Evolutionary conservation across 352 stramenopile genomes (phyloP).

Genomic region (Achlya hypogyna): DNA sequence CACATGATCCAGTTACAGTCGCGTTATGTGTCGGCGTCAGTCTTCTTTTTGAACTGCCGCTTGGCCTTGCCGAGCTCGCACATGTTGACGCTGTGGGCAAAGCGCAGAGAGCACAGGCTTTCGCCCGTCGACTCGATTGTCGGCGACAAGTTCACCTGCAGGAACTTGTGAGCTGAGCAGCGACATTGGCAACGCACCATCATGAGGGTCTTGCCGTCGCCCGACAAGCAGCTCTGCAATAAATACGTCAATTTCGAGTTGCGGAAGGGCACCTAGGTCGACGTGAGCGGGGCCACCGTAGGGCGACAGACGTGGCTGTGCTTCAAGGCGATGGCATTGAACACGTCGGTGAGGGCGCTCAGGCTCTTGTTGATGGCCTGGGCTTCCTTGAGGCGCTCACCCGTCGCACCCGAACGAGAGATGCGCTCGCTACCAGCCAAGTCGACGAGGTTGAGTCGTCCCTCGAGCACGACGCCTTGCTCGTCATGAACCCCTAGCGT

Average conservation of each 20-base stretch:
- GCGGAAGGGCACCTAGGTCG: slow-evolving; percentile 87
- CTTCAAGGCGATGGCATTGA: slow-evolving; percentile 94
- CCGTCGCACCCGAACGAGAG: slow-evolving; percentile 78
- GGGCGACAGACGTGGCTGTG: slow-evolving; percentile 77
- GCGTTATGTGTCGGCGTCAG: slow-evolving; percentile 24
- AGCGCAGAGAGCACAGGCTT: slow-evolving; percentile 96
- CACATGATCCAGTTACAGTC: background rate
- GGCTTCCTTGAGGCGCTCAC: slow-evolving; percentile 92
- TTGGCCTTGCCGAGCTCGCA: slow-evolving; percentile 96
- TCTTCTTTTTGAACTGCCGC: slow-evolving; percentile 76
- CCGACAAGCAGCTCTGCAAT: slow-evolving; percentile 94
- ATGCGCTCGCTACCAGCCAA: slow-evolving; percentile 73
- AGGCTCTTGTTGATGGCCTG: slow-evolving; percentile 99
- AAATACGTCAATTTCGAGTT: slow-evolving; percentile 99
- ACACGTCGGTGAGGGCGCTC: slow-evolving; percentile 97
- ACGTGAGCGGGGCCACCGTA: background rate
- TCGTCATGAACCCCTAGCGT: slow-evolving; percentile 57
- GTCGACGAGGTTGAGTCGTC: slow-evolving; percentile 71
- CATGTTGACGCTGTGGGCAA: slow-evolving; percentile 94
- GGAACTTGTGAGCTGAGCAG: no score
- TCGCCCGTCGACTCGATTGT: slow-evolving; percentile 91
- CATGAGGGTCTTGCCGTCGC: slow-evolving; percentile 98
- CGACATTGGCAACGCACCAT: no score
- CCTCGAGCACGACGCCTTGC: slow-evolving; percentile 51
- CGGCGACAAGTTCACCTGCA: slow-evolving; percentile 88